These are phyloP conservation scores for Conoideocrella luteorostrata DNA, from an alignment of 2,329 filamentous ascomycete genomes.

Conservation along the genomic window DNA sequence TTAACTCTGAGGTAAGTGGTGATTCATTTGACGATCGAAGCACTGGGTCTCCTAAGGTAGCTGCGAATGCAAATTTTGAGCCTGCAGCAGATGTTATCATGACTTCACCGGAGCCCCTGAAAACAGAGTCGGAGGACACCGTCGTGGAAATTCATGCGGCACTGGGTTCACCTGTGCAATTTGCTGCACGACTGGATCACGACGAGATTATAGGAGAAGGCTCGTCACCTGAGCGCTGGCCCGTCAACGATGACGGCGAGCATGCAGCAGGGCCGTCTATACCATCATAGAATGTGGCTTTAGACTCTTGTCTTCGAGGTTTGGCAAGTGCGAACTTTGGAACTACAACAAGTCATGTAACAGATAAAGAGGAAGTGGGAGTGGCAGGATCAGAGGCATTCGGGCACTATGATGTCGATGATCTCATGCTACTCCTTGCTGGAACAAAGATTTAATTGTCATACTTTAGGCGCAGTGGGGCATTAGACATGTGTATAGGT, in stretches of 20 bases:
- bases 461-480: background rate
- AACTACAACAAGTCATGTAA: slow-evolving; percentile 2
- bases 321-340: slow-evolving; percentile 13
- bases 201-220: slow-evolving; percentile 8
- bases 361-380: background rate
- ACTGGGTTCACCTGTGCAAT: slow-evolving; percentile 8
- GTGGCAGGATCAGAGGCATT: slow-evolving; percentile 21
- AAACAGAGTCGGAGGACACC: slow-evolving; percentile 16
- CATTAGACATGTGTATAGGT: slow-evolving; percentile 1
- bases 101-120: slow-evolving; percentile 23
- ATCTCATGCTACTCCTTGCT: slow-evolving; percentile 19
- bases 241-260: background rate
- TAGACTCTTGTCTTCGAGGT: background rate
- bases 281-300: slow-evolving; percentile 8
- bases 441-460: slow-evolving; percentile 13
- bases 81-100: slow-evolving; percentile 24
- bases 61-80: slow-evolving; percentile 18
- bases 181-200: slow-evolving; percentile 6
- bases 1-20: slow-evolving; percentile 58
- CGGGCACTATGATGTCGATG: slow-evolving; percentile 21
- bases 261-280: background rate
- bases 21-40: slow-evolving; percentile 28
- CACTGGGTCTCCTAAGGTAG: slow-evolving; percentile 20
- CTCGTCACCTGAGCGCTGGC: background rate
- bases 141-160: slow-evolving; percentile 11